A percentile compares a stretch with the other conserved stretches of the same genome.
Conservation (phyloP, 2,329 filamentous ascomycete species). For the Trichoderma sp. region DNA sequence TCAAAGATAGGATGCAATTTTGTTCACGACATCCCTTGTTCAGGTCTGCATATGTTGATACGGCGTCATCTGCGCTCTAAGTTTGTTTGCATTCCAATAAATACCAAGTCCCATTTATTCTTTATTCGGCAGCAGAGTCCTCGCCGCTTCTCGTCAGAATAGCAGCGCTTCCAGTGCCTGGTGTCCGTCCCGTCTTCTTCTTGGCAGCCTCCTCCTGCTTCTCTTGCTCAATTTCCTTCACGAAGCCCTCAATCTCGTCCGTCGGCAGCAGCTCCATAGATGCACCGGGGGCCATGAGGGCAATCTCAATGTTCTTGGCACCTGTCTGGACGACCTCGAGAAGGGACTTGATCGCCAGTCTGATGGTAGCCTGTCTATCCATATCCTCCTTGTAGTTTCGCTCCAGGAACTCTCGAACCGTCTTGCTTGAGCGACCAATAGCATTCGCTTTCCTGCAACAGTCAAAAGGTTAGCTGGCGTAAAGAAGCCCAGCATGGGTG, state of each 20-base stretch:
- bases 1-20: conserved; percentile 28
- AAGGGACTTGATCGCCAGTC: conserved; percentile 96
- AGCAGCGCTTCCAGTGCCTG: conserved; percentile 70
- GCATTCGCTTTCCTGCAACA: conserved; percentile 91
- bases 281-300: conserved; percentile 94
- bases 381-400: conserved; percentile 98
- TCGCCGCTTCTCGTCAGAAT: conserved; percentile 69
- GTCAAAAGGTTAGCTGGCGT: conserved; percentile 15
- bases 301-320: conserved; percentile 99
- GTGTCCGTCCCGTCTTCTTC: conserved; percentile 83
- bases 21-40: conserved; percentile 34
- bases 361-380: conserved; percentile 94
- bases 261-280: conserved; percentile 89
- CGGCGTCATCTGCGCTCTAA: conserved; percentile 40
- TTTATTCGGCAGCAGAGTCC: conserved; percentile 46
- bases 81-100: conserved; percentile 36
- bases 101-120: conserved; percentile 30
- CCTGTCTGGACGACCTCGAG: conserved; percentile 98
- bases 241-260: conserved; percentile 95
- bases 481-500: conserved; percentile 22
- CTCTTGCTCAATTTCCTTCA: conserved; percentile 98
- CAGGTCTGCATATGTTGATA: conserved; percentile 45
- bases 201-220: conserved; percentile 98
- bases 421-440: conserved; percentile 98
- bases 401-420: conserved; percentile 96